Evolutionary conservation across 1,139 yeast species (phyloP).

Genomic region (Sugiyamaella grinbergsii): DNA sequence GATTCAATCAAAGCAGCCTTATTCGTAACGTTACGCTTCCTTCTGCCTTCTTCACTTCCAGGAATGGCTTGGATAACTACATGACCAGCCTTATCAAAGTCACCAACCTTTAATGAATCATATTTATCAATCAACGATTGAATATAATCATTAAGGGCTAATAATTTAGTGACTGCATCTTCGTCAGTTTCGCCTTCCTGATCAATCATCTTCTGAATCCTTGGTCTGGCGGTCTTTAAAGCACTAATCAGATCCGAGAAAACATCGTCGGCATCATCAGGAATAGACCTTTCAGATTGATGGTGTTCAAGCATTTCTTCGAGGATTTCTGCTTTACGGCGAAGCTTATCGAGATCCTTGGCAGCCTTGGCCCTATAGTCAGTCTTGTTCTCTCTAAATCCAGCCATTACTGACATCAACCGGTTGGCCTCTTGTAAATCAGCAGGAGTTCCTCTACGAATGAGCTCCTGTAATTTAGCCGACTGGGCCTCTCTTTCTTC

Average conservation of each 20-base stretch:
- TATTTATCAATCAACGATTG: constrained; percentile 70
- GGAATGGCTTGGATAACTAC: constrained; percentile 48
- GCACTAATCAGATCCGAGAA: constrained; percentile 75
- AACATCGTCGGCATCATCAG: constrained; percentile 49
- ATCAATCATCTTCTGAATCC: constrained; percentile 76
- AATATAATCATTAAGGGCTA: constrained; percentile 74
- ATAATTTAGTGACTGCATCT: constrained; percentile 63
- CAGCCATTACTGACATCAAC: constrained; percentile 97
- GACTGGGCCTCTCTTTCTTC: constrained; percentile 93
- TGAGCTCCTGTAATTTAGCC: constrained; percentile 92
- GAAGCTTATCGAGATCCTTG: constrained; percentile 81
- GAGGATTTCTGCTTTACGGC: constrained; percentile 85
- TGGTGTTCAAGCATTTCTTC: constrained; percentile 81
- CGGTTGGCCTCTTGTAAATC: constrained; percentile 96
- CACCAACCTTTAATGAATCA: constrained; percentile 65
- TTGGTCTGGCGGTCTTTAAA: constrained; percentile 83
- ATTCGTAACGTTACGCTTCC: constrained; percentile 45
- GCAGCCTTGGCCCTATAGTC: constrained; percentile 82
- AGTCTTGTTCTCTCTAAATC: constrained; percentile 69
- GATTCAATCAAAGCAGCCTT: constrained; percentile 44
- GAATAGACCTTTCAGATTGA: constrained; percentile 53
- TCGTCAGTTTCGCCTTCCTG: constrained; percentile 59
- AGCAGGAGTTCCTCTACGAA: constrained; percentile 93
- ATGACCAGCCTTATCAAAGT: constrained; percentile 59
- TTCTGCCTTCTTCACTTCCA: constrained; percentile 40